phyloP scores from a whole-genome alignment of 805 yeast genomes.

The Saturnispora kantuleensis region DNA sequence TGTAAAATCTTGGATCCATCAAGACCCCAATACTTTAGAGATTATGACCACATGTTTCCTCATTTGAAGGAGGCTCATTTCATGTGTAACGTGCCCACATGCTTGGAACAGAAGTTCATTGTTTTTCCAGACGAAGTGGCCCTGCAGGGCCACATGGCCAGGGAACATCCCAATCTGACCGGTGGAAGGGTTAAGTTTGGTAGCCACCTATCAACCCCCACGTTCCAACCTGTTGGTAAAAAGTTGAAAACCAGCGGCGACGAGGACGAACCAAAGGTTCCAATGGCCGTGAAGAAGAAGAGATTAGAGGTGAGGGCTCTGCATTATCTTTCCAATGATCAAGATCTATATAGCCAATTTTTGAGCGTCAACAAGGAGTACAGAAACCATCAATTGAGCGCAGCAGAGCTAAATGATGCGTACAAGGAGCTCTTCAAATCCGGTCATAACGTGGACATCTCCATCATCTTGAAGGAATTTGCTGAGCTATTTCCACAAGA shows the following conservation, averaged over 20 bases:
- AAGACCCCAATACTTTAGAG: slow-evolving; percentile 63
- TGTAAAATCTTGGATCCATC: slow-evolving; percentile 64
- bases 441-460: slow-evolving; percentile 36
- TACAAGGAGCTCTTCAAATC: slow-evolving; percentile 41
- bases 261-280: slow-evolving; percentile 24
- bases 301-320: slow-evolving; percentile 80
- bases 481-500: slow-evolving; percentile 43
- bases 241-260: slow-evolving; percentile 6
- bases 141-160: slow-evolving; percentile 76
- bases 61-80: slow-evolving; percentile 73
- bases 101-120: slow-evolving; percentile 84
- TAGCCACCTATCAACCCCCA: slow-evolving; percentile 29
- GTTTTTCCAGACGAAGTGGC: slow-evolving; percentile 85
- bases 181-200: slow-evolving; percentile 44
- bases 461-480: slow-evolving; percentile 49
- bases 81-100: slow-evolving; percentile 64
- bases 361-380: slow-evolving; percentile 37
- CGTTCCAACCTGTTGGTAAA: slow-evolving; percentile 10
- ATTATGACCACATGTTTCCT: slow-evolving; percentile 61
- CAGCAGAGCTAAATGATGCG: slow-evolving; percentile 35
- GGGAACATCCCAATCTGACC: slow-evolving; percentile 43
- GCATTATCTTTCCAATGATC: slow-evolving; percentile 56
- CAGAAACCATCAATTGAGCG: slow-evolving; percentile 36
- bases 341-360: slow-evolving; percentile 39
- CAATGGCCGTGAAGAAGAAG: slow-evolving; percentile 40